These are phyloP conservation scores for Psidium guajava DNA, from an alignment of 345 rosid genomes.

Conservation along the genomic window DNA sequence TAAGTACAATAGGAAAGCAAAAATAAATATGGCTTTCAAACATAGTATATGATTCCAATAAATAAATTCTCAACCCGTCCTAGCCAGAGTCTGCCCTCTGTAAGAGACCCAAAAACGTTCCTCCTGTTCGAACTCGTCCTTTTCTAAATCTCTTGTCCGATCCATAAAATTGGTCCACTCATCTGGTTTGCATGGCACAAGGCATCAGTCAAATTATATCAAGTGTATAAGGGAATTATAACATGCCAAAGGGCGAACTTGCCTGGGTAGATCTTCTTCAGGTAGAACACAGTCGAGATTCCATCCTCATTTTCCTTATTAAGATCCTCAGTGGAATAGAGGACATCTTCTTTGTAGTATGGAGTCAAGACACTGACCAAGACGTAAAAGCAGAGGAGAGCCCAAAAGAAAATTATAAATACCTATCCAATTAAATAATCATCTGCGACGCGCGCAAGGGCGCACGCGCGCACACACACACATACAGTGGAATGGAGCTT, in stretches of 20 bases:
- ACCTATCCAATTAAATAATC: neutral
- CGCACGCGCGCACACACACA: no score
- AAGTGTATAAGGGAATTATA: neutral
- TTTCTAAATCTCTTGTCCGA: slow-evolving; percentile 19
- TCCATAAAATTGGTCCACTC: slow-evolving; percentile 72
- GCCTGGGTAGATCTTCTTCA: slow-evolving; percentile 91
- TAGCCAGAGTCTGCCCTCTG: slow-evolving; percentile 88
- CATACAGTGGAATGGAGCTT: neutral
- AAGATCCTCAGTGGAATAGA: slow-evolving; percentile 78
- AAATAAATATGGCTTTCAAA: neutral
- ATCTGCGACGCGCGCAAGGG: no score
- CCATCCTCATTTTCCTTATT: slow-evolving; percentile 89
- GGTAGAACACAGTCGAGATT: slow-evolving; percentile 62
- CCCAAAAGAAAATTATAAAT: slow-evolving; percentile 1
- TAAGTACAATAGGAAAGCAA: neutral
- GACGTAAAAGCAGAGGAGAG: neutral
- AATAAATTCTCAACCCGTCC: slow-evolving; percentile 47
- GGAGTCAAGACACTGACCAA: slow-evolving; percentile 79
- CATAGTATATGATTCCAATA: neutral
- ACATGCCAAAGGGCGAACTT: slow-evolving; percentile 9
- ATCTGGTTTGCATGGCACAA: slow-evolving; percentile 33
- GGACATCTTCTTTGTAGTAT: slow-evolving; percentile 75
- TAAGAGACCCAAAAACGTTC: slow-evolving; percentile 81
- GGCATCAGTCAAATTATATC: neutral
- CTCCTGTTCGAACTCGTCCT: slow-evolving; percentile 25